Conservation (phyloP, 805 yeast species). For the Wickerhamomyces strasburgensis region DNA sequence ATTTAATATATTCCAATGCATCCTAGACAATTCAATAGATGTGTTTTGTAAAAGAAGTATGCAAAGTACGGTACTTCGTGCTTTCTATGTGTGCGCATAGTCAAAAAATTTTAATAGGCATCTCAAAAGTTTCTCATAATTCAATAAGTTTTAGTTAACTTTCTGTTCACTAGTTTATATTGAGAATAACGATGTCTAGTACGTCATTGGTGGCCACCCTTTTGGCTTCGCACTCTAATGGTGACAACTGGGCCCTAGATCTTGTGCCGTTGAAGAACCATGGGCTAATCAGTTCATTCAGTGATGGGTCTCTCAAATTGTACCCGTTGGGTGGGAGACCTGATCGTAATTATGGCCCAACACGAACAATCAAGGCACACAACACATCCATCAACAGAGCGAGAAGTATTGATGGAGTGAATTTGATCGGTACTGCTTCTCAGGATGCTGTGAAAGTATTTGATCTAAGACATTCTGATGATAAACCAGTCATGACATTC, state of each 20-base stretch:
- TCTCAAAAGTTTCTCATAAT: too few species aligned
- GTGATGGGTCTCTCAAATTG: conserved; percentile 42
- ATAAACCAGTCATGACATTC: conserved; percentile 30
- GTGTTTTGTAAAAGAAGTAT: too few species aligned
- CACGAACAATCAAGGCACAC: conserved; percentile 33
- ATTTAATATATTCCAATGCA: too few species aligned
- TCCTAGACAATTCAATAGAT: too few species aligned
- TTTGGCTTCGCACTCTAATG: conserved; percentile 24
- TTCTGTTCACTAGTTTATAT: too few species aligned
- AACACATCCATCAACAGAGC: conserved; percentile 27
- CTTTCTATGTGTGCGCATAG: too few species aligned
- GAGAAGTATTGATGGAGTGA: conserved; percentile 20
- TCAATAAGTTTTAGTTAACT: too few species aligned
- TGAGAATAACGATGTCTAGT: not conserved
- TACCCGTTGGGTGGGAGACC: conserved; percentile 29
- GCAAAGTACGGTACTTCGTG: too few species aligned
- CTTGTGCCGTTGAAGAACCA: conserved; percentile 29
- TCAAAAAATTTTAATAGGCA: too few species aligned
- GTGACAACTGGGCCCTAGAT: conserved; percentile 49
- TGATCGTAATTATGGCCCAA: conserved; percentile 20
- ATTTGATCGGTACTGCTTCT: conserved; percentile 36
- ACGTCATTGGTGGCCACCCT: conserved; percentile 10
- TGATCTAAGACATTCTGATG: conserved; percentile 38
- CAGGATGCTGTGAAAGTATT: conserved; percentile 46
- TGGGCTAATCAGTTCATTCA: conserved; percentile 41